phyloP scores from a whole-genome alignment of 805 yeast genomes.

The Barnettozyma sucrosica region DNA sequence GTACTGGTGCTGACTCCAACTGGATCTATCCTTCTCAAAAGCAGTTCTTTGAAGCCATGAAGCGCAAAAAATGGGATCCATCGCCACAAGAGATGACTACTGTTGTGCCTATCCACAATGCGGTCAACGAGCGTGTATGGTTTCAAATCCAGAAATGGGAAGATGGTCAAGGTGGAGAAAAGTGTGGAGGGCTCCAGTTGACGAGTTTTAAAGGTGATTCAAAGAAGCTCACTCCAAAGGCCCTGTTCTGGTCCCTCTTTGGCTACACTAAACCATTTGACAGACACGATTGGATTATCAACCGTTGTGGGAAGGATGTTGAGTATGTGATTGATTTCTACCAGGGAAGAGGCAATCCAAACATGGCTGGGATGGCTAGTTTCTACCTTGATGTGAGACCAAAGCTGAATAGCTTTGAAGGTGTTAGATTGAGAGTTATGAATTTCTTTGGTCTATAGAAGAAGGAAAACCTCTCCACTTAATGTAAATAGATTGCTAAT shows the following conservation, averaged over 20 bases:
- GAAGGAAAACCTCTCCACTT: not conserved
- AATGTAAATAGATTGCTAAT: slow-evolving; percentile 4
- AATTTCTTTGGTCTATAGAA: slow-evolving; percentile 51
- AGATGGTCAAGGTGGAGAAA: slow-evolving; percentile 43
- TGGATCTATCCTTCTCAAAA: slow-evolving; percentile 97
- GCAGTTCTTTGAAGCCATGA: slow-evolving; percentile 93
- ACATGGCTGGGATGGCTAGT: slow-evolving; percentile 43
- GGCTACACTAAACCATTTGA: slow-evolving; percentile 85
- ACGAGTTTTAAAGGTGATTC: slow-evolving; percentile 89
- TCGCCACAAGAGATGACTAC: slow-evolving; percentile 76
- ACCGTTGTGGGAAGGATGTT: slow-evolving; percentile 75
- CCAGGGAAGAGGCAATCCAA: slow-evolving; percentile 43
- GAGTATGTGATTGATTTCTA: slow-evolving; percentile 95
- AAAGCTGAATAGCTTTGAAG: slow-evolving; percentile 76
- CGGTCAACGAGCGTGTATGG: slow-evolving; percentile 94
- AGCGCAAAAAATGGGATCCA: slow-evolving; percentile 84
- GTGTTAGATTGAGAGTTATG: slow-evolving; percentile 60
- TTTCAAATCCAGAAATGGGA: slow-evolving; percentile 81
- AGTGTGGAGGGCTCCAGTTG: slow-evolving; percentile 81
- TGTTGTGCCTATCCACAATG: slow-evolving; percentile 90
- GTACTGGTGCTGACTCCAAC: slow-evolving; percentile 59
- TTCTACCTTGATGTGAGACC: slow-evolving; percentile 91
- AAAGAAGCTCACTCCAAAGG: slow-evolving; percentile 80
- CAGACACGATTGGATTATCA: slow-evolving; percentile 90
- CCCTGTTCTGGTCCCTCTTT: slow-evolving; percentile 56